A percentile compares a stretch with the other conserved stretches of the same genome.
phyloP scores from a whole-genome alignment of 2,329 filamentous ascomycete genomes.

The Hypoxylon sp. region DNA sequence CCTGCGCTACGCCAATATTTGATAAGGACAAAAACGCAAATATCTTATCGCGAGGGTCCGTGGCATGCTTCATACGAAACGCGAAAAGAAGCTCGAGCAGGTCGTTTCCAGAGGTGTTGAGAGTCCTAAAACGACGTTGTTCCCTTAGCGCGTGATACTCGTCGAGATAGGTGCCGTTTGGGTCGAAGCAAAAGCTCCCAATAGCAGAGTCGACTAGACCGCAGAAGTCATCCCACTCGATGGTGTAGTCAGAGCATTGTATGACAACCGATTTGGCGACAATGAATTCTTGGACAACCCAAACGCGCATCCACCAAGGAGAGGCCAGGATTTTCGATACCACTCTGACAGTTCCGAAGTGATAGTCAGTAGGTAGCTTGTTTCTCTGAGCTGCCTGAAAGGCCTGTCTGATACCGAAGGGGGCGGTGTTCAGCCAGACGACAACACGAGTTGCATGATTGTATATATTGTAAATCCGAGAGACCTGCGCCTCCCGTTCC shows the following conservation, averaged over 20 bases:
- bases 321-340: background rate
- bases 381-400: background rate
- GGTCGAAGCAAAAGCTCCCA: background rate
- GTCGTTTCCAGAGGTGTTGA: background rate
- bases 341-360: background rate
- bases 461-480: background rate
- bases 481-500: background rate
- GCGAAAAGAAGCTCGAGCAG: constrained; percentile 2
- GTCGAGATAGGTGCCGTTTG: background rate
- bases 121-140: background rate
- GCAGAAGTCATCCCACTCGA: background rate
- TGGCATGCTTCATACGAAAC: background rate
- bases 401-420: background rate
- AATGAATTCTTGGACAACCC: background rate
- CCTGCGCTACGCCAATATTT: background rate
- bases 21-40: background rate
- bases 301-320: constrained; percentile 1
- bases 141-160: background rate
- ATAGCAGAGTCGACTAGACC: background rate
- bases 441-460: background rate
- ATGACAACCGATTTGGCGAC: background rate
- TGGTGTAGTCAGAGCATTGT: background rate
- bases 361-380: background rate
- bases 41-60: background rate
- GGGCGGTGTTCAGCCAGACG: background rate